These are phyloP conservation scores for Knoxdaviesia proteae DNA, from an alignment of 2,329 filamentous ascomycete species.

Conservation along the genomic window DNA sequence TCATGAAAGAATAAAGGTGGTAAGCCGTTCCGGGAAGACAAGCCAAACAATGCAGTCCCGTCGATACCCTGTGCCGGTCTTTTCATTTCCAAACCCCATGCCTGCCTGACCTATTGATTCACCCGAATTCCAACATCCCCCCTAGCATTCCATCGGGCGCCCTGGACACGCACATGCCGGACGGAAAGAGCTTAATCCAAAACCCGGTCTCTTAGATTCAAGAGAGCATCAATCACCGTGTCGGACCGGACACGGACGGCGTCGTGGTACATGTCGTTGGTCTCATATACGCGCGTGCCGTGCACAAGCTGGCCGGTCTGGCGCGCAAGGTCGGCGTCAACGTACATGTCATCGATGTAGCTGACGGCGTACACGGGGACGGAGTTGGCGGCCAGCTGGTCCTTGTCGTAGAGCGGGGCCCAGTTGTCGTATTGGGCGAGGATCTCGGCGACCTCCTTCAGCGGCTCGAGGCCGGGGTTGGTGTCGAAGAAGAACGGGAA, in stretches of 20 bases:
- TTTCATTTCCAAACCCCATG: too few relatives aligned
- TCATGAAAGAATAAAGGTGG: too few relatives aligned
- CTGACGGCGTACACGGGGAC: slow-evolving; percentile 74
- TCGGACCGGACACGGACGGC: slow-evolving; percentile 53
- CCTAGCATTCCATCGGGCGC: too few relatives aligned
- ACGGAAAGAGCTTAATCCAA: too few relatives aligned
- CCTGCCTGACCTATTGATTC: too few relatives aligned
- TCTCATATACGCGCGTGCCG: slow-evolving; percentile 62
- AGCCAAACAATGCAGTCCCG: too few relatives aligned
- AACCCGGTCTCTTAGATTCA: too few relatives aligned
- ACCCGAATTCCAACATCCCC: too few relatives aligned
- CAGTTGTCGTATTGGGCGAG: slow-evolving; percentile 50
- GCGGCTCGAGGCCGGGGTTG: slow-evolving; percentile 50
- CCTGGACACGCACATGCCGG: too few relatives aligned
- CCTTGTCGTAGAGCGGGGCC: slow-evolving; percentile 56
- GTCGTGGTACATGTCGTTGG: slow-evolving; percentile 75
- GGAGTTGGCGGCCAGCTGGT: slow-evolving; percentile 51
- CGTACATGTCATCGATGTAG: slow-evolving; percentile 82
- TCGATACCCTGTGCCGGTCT: too few relatives aligned
- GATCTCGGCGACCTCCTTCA: slow-evolving; percentile 48
- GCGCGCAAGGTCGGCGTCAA: slow-evolving; percentile 53
- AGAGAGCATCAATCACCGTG: slow-evolving; percentile 39
- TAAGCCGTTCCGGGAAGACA: too few relatives aligned
- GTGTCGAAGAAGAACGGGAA: slow-evolving; percentile 70
- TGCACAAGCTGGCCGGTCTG: slow-evolving; percentile 57